Conservation (phyloP, 2,329 filamentous ascomycete genomes). For the Colletotrichum lentis region DNA sequence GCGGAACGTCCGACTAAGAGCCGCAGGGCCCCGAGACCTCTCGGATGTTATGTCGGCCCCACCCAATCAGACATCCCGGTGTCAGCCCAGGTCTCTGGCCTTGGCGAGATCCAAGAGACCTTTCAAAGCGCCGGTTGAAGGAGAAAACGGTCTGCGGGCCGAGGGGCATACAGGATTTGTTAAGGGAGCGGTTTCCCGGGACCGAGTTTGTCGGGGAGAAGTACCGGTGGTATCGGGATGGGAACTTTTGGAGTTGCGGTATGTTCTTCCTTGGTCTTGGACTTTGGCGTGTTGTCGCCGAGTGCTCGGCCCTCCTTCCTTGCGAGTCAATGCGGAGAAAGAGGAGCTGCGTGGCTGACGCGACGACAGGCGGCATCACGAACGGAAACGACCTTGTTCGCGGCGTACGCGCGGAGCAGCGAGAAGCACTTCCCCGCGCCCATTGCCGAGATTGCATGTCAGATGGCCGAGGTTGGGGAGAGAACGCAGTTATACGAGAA, state of each 20-base stretch:
- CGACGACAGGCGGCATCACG: conserved; percentile 57
- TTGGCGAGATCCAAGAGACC: neutral
- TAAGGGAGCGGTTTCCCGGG: conserved; percentile 50
- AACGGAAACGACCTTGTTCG: conserved; percentile 66
- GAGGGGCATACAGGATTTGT: conserved; percentile 51
- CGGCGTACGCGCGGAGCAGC: conserved; percentile 56
- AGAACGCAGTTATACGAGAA: conserved; percentile 54
- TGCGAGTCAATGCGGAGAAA: neutral
- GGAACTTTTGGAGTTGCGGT: conserved; percentile 65
- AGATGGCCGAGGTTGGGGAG: conserved; percentile 59
- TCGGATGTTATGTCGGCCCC: conserved; percentile 41
- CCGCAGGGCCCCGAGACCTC: conserved; percentile 40
- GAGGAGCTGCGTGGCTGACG: neutral
- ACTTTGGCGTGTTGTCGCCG: neutral
- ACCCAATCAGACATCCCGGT: conserved; percentile 43
- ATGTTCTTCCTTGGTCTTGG: conserved; percentile 40
- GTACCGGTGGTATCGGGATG: conserved; percentile 61
- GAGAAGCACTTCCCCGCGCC: conserved; percentile 53
- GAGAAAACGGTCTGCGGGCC: conserved; percentile 59
- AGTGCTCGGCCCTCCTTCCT: too few relatives aligned
- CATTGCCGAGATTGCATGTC: conserved; percentile 54
- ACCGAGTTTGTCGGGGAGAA: conserved; percentile 55
- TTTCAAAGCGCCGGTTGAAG: conserved; percentile 43
- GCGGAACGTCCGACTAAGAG: neutral
- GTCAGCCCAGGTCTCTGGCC: conserved; percentile 8